Base-by-base conservation (phyloP, 768 basidiomycete genomes). In the Tephrocybe sp. region DNA sequence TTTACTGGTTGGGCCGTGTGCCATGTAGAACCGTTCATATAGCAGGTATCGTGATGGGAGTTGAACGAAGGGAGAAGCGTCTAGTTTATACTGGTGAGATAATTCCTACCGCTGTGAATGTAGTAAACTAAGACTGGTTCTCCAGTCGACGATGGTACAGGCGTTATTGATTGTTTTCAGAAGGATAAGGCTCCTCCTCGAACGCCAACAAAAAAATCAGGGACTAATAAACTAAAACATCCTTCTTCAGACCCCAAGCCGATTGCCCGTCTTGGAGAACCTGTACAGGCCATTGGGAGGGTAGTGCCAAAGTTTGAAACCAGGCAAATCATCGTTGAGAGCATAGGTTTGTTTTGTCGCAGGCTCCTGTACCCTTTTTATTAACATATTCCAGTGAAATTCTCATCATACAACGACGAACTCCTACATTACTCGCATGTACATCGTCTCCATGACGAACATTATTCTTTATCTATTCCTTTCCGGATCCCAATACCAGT, bases 141-240 rank as follows among this genome's bases (percentile, higher is more conserved):
- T 19, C 17, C 45, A 91, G 87, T 91, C 52, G 89, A 92, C 60
- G 89, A 92, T 57, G 87, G 88, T 5, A 86, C 87, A 1, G 82
- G 71, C 23, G 82, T 85, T 3, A 73, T 92, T 20, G 88, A 91
- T 40, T 91, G 89, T 59, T 60, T 71, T 2, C 76, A 81, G 60
- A 71, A 68, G 19, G 68, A 60, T 23, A 62, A 31, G 23, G 44
- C 7, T 48, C 53, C 30, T 35, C 31, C 14, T 35, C 20, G 11
- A 44, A 39, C 32, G 13, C 26, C 26, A 3, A 3, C 26, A 3
- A 26, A 26, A 26, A 3, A 26, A 4, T 26, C 47, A 9, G n/a
- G n/a, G n/a, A n/a, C n/a, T n/a, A n/a, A n/a, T n/a, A 39, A 62
- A 44, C 47, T 53, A 10, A 58, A 53, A 40, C 32, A 38, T 38